Evolutionary conservation across 2,329 filamentous ascomycete species (phyloP), one percentile per base, ranked within the genome.

Genomic region (Talaromyces sp.): DNA sequence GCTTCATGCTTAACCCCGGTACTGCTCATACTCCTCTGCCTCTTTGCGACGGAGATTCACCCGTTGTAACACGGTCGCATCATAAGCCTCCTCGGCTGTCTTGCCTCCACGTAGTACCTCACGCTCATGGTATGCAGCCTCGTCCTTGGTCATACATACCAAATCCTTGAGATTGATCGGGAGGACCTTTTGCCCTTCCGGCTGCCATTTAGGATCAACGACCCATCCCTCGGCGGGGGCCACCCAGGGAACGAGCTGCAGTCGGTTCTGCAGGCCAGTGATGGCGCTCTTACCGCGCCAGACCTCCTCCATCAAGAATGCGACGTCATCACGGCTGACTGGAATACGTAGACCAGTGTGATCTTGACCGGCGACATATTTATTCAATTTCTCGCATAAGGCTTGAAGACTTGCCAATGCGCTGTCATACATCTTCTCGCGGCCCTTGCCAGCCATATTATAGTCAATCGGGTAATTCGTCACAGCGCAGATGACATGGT

Each of bases 61-160:
- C 52, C 80, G 78, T 51, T 83, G 79, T 45, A 96, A 75, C 0
- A 87, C 85, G 27, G 84, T 82, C 14, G 73, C 67, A 64, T 87
- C 85, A 67, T 97, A 99, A 22, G 97, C 57, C 1, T 93, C 87
- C 59, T 89, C 87, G 0, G 84, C 77, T 8, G 69, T 73, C 74
- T 86, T 89, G 1, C 80, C 82, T 0, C 84, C 89, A 63, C 84
- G 86, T 40, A 97, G 77, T 1, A 97, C 81, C 66, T 90, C 80
- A 70, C 86, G 89, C 69, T 95, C 90, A 71, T 99, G 94, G 53
- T 83, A 80, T 14, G 80, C 75, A 3, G 89, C 90, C 73, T 97
- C 92, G 56, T 97, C 92, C 70, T 92, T 96, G 1, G 92, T 97
- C 90, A 97, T 90, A 64, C 89, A 89, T 0, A 96, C 91, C 55